Evolutionary conservation across 345 rosid genomes (phyloP).

Genomic region (Eucalyptus dawsonii): DNA sequence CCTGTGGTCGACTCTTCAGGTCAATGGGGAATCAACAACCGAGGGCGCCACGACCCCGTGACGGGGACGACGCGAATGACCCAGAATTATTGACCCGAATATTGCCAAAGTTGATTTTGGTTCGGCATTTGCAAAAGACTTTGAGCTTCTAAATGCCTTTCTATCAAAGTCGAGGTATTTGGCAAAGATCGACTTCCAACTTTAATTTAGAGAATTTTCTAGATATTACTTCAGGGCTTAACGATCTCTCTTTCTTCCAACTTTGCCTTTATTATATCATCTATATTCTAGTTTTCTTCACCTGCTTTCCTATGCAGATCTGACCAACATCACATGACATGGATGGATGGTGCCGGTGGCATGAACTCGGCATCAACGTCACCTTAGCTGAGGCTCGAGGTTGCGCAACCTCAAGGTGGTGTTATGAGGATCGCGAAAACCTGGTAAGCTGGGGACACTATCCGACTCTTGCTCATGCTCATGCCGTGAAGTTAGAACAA

Average conservation of each 20-base stretch:
- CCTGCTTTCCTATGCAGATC: not conserved
- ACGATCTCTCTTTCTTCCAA: not conserved
- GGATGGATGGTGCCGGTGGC: not conserved
- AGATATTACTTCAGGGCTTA: not conserved
- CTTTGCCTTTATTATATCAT: not conserved
- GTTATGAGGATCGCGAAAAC: not conserved
- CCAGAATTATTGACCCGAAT: not conserved
- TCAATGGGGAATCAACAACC: not conserved
- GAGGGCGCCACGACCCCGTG: not conserved
- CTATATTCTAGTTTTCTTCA: not conserved
- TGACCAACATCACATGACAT: not conserved
- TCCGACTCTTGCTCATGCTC: not conserved
- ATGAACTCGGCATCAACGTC: not conserved
- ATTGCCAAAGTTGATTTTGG: not conserved
- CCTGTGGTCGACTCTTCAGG: not conserved
- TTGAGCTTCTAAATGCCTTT: not conserved
- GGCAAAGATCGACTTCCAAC: not conserved
- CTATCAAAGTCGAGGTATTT: not conserved
- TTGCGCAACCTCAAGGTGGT: not conserved
- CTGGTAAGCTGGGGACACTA: not conserved
- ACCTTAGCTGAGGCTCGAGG: not conserved
- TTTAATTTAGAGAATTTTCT: not conserved
- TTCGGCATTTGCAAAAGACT: not conserved
- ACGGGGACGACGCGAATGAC: not conserved
- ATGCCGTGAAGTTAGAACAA: not conserved